Evolutionary conservation across 176 grass and related monocot genomes (phyloP), one percentile per base, ranked within the genome.

Genomic region (Canna indica): DNA sequence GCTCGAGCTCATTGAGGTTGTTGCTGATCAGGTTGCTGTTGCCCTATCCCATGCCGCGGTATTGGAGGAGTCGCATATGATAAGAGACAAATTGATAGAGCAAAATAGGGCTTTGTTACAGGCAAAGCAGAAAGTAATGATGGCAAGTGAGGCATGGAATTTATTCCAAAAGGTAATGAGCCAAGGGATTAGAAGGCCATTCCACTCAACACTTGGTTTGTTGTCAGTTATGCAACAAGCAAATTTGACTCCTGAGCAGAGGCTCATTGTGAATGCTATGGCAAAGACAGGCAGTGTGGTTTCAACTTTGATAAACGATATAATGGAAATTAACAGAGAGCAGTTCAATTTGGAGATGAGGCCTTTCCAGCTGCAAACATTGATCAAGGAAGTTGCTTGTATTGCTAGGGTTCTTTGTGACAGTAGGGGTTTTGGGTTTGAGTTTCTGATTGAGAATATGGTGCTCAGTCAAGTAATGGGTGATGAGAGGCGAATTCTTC

Each of bases 401-500:
- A 41, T 73, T 29, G 32, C 50, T 10, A 73, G 71, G 54, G 59
- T 35, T 60, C 71, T 73, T 27, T 73, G 71, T 73, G 71, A 60
- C 14, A 8, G 32, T 22, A 73, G 50, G 54, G 71, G 71, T 0
- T 44, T 60, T 59, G 71, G 71, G 26, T 73, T 60, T 59, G 54
- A 7, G 15, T 73, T 73, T 29, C 35, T 41, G 54, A 24, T 59
- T 30, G 71, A 60, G 34, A 60, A 45, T 42, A 47, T 48, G 1
- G 39, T 92, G 39, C 82, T 77, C 0, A 72, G 81, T 41, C 79
- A 64, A 34, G 85, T 88, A 10, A 46, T 92, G n/a, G 85, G 89
- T 46, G 85, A 92, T 25, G 89, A 92, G 28, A 88, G 42, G 30
- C 62, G 85, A 35, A 79, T 88, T 38, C 84, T 85, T 65, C 85